Evolutionary conservation across 2,329 filamentous ascomycete genomes (phyloP).

Genomic region (Monosporascus sp.): DNA sequence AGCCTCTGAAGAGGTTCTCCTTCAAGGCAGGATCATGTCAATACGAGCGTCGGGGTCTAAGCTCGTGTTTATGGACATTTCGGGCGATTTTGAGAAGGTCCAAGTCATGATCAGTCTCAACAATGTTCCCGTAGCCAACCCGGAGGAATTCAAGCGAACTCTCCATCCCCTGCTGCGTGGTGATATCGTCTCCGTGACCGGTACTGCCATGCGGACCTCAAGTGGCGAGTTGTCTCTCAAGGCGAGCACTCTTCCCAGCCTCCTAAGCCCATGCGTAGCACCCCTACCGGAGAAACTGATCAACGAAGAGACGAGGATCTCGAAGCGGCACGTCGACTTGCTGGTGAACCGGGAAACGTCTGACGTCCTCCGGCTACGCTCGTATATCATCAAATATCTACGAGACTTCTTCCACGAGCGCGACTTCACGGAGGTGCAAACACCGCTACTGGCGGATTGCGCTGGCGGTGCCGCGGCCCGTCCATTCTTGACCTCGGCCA

Average conservation of each 20-base stretch:
- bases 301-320: slow-evolving; percentile 66
- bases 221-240: slow-evolving; percentile 73
- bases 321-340: slow-evolving; percentile 80
- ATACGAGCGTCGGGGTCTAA: slow-evolving; percentile 52
- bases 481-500: slow-evolving; percentile 76
- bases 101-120: slow-evolving; percentile 73
- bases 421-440: slow-evolving; percentile 82
- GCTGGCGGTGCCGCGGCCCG: slow-evolving; percentile 85
- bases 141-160: slow-evolving; percentile 51
- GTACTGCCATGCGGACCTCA: slow-evolving; percentile 62
- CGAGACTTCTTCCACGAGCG: slow-evolving; percentile 66
- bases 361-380: slow-evolving; percentile 68
- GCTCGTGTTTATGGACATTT: slow-evolving; percentile 79
- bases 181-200: slow-evolving; percentile 65
- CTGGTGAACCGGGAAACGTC: slow-evolving; percentile 65
- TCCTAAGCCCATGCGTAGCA: slow-evolving; percentile 75
- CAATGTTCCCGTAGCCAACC: slow-evolving; percentile 35
- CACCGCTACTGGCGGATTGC: slow-evolving; percentile 75
- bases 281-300: slow-evolving; percentile 67
- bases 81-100: slow-evolving; percentile 64
- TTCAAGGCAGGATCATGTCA: slow-evolving; percentile 27
- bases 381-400: slow-evolving; percentile 68
- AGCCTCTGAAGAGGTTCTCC: slow-evolving; percentile 23
- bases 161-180: slow-evolving; percentile 68
- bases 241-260: slow-evolving; percentile 60